Percentiles rank a stretch among this genome's conserved stretches.
Conservation (phyloP, 176 grass and related monocot genomes). For the Leersia perrieri region DNA sequence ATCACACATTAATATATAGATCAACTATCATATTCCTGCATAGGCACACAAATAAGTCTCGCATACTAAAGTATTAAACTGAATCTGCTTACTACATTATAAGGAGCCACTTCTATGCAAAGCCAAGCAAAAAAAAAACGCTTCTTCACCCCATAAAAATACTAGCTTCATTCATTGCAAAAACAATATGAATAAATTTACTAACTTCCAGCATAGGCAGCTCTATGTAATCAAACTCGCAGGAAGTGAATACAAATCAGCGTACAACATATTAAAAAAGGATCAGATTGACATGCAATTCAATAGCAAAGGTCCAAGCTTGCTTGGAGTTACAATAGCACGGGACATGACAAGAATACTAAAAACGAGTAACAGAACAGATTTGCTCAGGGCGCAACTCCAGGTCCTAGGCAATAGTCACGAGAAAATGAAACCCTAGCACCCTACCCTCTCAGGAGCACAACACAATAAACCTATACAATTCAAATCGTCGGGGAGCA, state of each 20-base stretch:
- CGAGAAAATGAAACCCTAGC: conserved; percentile 18
- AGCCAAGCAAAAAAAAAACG: neutral
- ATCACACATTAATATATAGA: conserved; percentile 5
- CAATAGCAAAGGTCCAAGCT: neutral
- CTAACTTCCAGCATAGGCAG: neutral
- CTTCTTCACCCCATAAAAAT: neutral
- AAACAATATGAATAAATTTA: neutral
- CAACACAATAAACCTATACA: neutral
- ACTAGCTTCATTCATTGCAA: neutral
- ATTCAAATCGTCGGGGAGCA: neutral
- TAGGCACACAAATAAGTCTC: conserved; percentile 8
- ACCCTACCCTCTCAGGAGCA: neutral
- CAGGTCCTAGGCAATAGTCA: conserved; percentile 1
- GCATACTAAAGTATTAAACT: neutral
- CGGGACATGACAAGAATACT: neutral
- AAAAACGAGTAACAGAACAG: neutral
- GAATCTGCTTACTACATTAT: neutral
- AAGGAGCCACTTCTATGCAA: neutral
- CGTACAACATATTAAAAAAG: neutral
- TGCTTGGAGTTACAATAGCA: neutral
- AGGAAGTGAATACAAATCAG: neutral
- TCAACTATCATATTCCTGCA: neutral
- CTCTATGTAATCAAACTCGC: neutral
- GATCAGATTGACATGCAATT: conserved; percentile 14
- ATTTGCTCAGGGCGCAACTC: neutral